phyloP scores from a whole-genome alignment of 371 early-diverging fungal genomes.

The Massospora cicadina region DNA sequence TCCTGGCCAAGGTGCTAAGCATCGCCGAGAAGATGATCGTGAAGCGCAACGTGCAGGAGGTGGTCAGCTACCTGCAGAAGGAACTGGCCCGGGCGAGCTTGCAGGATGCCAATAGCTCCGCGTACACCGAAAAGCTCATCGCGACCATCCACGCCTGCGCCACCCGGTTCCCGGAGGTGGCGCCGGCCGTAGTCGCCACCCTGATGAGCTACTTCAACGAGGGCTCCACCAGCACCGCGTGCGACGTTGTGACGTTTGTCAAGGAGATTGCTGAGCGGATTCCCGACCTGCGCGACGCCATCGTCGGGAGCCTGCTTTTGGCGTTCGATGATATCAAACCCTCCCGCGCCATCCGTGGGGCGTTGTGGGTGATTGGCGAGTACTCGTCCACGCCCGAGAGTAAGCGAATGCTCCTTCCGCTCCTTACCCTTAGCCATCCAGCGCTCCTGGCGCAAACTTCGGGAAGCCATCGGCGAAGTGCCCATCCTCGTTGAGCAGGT shows the following conservation, averaged over 20 bases:
- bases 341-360: conserved; percentile 90
- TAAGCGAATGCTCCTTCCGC: conserved; percentile 7
- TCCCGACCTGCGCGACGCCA: conserved; percentile 60
- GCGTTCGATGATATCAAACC: conserved; percentile 79
- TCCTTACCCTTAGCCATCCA: conserved; percentile 42
- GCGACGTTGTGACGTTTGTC: conserved; percentile 89
- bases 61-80: conserved; percentile 81
- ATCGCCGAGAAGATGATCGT: conserved; percentile 80
- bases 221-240: conserved; percentile 73
- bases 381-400: conserved; percentile 44
- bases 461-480: conserved; percentile 69
- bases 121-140: conserved; percentile 84
- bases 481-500: conserved; percentile 75
- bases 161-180: conserved; percentile 85
- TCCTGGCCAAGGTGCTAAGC: conserved; percentile 72
- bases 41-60: conserved; percentile 78
- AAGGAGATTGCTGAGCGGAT: conserved; percentile 91
- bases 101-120: conserved; percentile 72
- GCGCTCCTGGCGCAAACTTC: conserved; percentile 62
- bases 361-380: conserved; percentile 93
- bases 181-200: conserved; percentile 81
- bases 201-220: conserved; percentile 88
- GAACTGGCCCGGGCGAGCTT: conserved; percentile 81
- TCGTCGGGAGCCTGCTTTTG: conserved; percentile 57
- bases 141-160: conserved; percentile 93